phyloP scores from a whole-genome alignment of 1,139 yeast genomes.

The Pneumocystis canis region DNA sequence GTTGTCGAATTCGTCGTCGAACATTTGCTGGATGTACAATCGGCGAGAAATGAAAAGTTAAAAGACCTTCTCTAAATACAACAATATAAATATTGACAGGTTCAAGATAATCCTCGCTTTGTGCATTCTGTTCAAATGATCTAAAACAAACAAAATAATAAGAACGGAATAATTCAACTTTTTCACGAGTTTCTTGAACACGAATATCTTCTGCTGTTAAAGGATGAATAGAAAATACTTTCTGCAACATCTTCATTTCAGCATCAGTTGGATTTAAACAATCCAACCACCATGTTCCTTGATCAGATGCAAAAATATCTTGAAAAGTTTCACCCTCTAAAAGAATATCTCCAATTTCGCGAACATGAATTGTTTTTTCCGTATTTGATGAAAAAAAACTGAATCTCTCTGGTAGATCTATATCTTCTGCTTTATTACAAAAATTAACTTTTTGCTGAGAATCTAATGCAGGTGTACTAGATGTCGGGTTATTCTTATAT shows the following conservation, averaged over 20 bases:
- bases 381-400: constrained; percentile 67
- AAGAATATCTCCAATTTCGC: constrained; percentile 65
- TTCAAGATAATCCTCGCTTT: constrained; percentile 67
- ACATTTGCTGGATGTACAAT: constrained; percentile 73
- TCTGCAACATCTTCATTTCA: constrained; percentile 49
- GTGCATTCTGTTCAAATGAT: constrained; percentile 61
- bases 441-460: not conserved
- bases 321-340: constrained; percentile 49
- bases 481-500: not conserved
- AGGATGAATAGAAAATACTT: constrained; percentile 72
- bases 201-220: constrained; percentile 67
- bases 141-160: constrained; percentile 75
- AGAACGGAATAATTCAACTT: constrained; percentile 59
- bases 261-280: constrained; percentile 55
- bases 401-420: constrained; percentile 48
- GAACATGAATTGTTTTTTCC: constrained; percentile 80
- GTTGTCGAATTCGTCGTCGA: constrained; percentile 78
- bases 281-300: constrained; percentile 57
- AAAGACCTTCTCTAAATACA: constrained; percentile 69
- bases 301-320: constrained; percentile 47
- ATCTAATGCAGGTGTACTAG: not conserved
- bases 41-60: constrained; percentile 77
- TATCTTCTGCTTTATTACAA: constrained; percentile 1
- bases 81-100: constrained; percentile 80
- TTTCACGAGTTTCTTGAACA: constrained; percentile 75